These are phyloP conservation scores for Baudoinia panamericana DNA, from an alignment of 495 filamentous ascomycete species.

Conservation along the genomic window DNA sequence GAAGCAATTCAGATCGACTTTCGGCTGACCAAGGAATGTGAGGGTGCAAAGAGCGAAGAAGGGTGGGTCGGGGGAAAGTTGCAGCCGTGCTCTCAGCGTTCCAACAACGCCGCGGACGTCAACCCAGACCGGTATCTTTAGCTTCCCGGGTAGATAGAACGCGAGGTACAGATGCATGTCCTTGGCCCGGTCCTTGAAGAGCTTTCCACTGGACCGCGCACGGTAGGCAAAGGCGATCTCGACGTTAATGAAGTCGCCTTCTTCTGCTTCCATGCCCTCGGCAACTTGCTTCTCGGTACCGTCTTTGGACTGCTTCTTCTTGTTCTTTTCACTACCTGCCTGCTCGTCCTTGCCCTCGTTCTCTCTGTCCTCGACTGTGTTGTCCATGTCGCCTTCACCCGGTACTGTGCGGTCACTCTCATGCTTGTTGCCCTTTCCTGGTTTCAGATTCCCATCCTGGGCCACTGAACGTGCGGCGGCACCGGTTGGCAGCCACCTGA, in stretches of 20 bases:
- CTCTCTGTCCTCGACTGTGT: conserved; percentile 13
- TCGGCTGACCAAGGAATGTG: conserved; percentile 64
- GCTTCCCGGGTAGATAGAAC: conserved; percentile 49
- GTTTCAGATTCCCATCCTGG: conserved; percentile 39
- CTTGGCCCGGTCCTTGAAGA: conserved; percentile 46
- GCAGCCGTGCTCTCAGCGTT: conserved; percentile 49
- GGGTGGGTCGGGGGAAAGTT: conserved; percentile 57
- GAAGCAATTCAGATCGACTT: conserved; percentile 53
- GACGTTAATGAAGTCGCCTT: conserved; percentile 59
- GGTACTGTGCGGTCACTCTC: conserved; percentile 44
- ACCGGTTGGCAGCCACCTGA: conserved; percentile 53
- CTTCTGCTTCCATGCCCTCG: conserved; percentile 59
- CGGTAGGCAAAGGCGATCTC: conserved; percentile 60
- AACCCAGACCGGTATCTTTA: conserved; percentile 57
- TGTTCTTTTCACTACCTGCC: conserved; percentile 24
- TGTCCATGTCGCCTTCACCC: conserved; percentile 30
- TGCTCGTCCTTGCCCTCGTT: conserved; percentile 24
- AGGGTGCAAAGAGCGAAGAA: conserved; percentile 58
- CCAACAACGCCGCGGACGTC: conserved; percentile 54
- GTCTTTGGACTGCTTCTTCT: conserved; percentile 26
- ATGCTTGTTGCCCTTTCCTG: conserved; percentile 29
- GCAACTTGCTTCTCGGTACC: conserved; percentile 34
- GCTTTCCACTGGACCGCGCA: conserved; percentile 41
- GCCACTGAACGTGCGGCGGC: conserved; percentile 46
- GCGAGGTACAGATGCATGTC: conserved; percentile 57